Evolutionary conservation across 1,284 basidiomycete genomes (phyloP).

Genomic region (Stereum hirsutum): DNA sequence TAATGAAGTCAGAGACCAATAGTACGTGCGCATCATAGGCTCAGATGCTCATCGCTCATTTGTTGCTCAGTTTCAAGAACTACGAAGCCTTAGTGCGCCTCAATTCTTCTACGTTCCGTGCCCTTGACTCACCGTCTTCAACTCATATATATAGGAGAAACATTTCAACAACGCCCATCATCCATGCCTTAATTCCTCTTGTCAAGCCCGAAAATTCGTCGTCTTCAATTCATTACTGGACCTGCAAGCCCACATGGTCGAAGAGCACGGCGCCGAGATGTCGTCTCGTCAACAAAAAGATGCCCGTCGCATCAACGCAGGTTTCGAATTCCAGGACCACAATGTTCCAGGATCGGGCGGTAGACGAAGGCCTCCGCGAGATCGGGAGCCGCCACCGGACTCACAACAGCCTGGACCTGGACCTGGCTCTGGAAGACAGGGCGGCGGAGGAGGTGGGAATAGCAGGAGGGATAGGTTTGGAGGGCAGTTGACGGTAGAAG

Average conservation of each 20-base stretch:
- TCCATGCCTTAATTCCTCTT: slow-evolving; percentile 69
- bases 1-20: slow-evolving; percentile 73
- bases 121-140: not conserved
- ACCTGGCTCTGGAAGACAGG: too few species aligned
- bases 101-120: not conserved
- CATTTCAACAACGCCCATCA: slow-evolving; percentile 69
- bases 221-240: slow-evolving; percentile 88
- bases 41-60: slow-evolving; percentile 1
- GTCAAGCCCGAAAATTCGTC: slow-evolving; percentile 87
- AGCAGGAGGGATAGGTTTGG: slow-evolving; percentile 56
- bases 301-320: slow-evolving; percentile 69
- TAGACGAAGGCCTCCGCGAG: slow-evolving; percentile 34
- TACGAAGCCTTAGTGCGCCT: slow-evolving; percentile 64
- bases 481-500: slow-evolving; percentile 49
- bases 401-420: slow-evolving; percentile 20
- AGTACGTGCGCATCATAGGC: slow-evolving; percentile 46
- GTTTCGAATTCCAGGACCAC: slow-evolving; percentile 67
- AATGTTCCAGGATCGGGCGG: too few species aligned
- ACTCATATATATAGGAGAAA: slow-evolving; percentile 36
- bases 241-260: slow-evolving; percentile 87
- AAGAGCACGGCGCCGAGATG: slow-evolving; percentile 80
- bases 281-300: slow-evolving; percentile 70
- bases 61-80: slow-evolving; percentile 58
- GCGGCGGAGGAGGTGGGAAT: too few species aligned
- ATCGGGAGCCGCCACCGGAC: slow-evolving; percentile 36